phyloP scores from a whole-genome alignment of 345 rosid species.

The Combretum micranthum region DNA sequence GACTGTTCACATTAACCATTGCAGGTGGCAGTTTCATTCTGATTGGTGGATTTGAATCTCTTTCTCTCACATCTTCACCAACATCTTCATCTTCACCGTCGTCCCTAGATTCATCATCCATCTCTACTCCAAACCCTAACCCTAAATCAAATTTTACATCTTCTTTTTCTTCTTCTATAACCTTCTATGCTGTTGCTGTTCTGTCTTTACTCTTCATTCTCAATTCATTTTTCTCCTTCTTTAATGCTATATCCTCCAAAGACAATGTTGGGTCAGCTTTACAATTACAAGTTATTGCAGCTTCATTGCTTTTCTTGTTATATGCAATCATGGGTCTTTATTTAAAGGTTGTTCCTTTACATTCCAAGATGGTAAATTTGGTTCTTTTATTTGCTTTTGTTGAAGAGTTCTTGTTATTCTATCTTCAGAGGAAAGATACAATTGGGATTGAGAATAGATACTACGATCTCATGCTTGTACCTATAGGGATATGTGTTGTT shows the following conservation, averaged over 20 bases:
- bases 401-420: slow-evolving; percentile 74
- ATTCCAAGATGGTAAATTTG: slow-evolving; percentile 38
- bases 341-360: slow-evolving; percentile 27
- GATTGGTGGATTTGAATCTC: slow-evolving; percentile 52
- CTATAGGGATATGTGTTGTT: slow-evolving; percentile 52
- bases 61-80: slow-evolving; percentile 20
- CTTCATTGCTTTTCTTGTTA: slow-evolving; percentile 47
- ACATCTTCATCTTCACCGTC: slow-evolving; percentile 13
- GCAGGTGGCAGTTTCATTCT: slow-evolving; percentile 60
- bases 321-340: slow-evolving; percentile 49
- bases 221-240: slow-evolving; percentile 50
- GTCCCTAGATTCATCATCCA: slow-evolving; percentile 2
- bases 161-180: slow-evolving; percentile 14
- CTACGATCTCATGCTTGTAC: slow-evolving; percentile 83
- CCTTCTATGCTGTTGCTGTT: slow-evolving; percentile 19
- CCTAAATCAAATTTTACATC: slow-evolving; percentile 8
- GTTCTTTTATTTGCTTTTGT: slow-evolving; percentile 65
- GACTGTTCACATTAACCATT: slow-evolving; percentile 34
- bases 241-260: slow-evolving; percentile 35
- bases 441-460: slow-evolving; percentile 65
- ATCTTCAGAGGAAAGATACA: slow-evolving; percentile 66
- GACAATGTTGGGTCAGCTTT: slow-evolving; percentile 66
- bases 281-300: slow-evolving; percentile 59
- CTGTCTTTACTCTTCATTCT: slow-evolving; percentile 43
- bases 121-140: slow-evolving; percentile 21